Evolutionary conservation across 2,329 filamentous ascomycete genomes (phyloP), one percentile per base, ranked within the genome.

Genomic region (Chrysosporium queenslandicum): DNA sequence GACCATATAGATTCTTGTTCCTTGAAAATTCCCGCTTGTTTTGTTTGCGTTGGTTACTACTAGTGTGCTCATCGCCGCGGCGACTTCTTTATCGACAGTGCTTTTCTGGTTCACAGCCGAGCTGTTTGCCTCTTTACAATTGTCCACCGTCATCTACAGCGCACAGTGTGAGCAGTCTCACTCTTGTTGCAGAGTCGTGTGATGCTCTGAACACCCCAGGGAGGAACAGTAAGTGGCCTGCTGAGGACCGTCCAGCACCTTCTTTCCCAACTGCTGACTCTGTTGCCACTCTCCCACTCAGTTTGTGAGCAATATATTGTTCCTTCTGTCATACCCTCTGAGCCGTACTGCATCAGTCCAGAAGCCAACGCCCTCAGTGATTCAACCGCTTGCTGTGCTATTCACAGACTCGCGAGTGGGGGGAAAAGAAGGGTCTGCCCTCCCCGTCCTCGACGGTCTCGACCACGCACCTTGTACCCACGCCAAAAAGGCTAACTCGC

Each of bases 401-500:
- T 34, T 11, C 14, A 42, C 23, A 30, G 36, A 18, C 25, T 42
- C 37, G 11, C n/a, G 20, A 30, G 48, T 42, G 48, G 39, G 29
- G 9, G 6, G 8, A 9, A 45, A 11, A 50, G 9, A 9, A 8
- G 14, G 8, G 9, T 29, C 14, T 23, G 25, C 23, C 32, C 29
- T 12, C 2, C 34, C 46, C 21, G 21, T 36, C 27, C 11, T 14
- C 21, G 11, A 18, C 5, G 25, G 42, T 32, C 34, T 53, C 50
- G 42, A 46, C 50, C 50, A 23, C 49, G 29, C 40, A 51, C 49
- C 27, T 30, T 40, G 50, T 29, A 32, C 14, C 50, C 50, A 53
- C 50, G 45, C 50, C 6, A 40, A 25, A 49, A 40, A 37, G 30
- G 18, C 32, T 37, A 37, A n/a, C 30, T n/a, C n/a, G n/a, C n/a